These are phyloP conservation scores for Colletotrichum cereale DNA, from an alignment of 2,329 filamentous ascomycete genomes.

Conservation along the genomic window DNA sequence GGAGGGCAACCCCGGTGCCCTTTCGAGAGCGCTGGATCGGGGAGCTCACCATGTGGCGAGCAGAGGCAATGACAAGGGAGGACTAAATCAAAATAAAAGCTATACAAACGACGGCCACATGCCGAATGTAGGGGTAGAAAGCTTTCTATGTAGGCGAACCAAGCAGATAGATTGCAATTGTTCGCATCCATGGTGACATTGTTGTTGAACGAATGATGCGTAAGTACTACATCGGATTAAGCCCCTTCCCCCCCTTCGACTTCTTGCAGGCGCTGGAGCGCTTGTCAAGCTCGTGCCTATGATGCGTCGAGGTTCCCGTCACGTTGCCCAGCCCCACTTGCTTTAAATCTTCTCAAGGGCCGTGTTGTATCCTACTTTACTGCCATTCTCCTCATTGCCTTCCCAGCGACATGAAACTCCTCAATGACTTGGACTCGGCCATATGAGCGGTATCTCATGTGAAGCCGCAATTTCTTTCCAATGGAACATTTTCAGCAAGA, in stretches of 20 bases:
- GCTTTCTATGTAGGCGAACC: conserved; percentile 36
- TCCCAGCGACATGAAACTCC: neutral
- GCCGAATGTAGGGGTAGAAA: conserved; percentile 33
- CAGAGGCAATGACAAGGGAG: conserved; percentile 17
- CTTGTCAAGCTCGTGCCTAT: neutral
- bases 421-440: neutral
- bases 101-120: conserved; percentile 26
- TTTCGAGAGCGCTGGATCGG: conserved; percentile 7
- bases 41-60: conserved; percentile 25
- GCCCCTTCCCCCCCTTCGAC: neutral
- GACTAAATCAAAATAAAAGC: conserved; percentile 33
- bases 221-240: neutral
- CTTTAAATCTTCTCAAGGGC: neutral
- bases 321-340: neutral
- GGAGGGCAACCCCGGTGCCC: conserved; percentile 6
- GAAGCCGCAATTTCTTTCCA: neutral
- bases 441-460: neutral
- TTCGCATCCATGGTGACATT: neutral
- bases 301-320: neutral
- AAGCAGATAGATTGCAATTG: conserved; percentile 34
- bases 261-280: neutral
- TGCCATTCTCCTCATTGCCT: neutral
- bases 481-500: neutral
- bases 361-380: neutral
- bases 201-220: neutral